Percentiles rank a stretch among this genome's conserved stretches.
phyloP scores from a whole-genome alignment of 169 alveolate genomes.

The Plasmodium reichenowi region DNA sequence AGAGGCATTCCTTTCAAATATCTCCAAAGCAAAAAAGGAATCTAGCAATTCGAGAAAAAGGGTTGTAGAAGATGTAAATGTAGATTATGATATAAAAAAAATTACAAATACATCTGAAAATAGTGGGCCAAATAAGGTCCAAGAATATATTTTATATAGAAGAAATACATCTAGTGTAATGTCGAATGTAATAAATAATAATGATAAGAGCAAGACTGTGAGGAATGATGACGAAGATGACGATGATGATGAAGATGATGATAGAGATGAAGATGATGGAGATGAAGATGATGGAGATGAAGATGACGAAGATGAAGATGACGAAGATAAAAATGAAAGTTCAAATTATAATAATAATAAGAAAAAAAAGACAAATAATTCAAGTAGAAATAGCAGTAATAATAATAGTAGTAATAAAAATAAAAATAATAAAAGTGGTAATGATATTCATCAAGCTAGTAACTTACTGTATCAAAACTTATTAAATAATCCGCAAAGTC shows the following conservation, averaged over 20 bases:
- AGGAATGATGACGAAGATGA: not conserved
- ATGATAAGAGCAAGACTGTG: not conserved
- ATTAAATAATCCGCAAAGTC: not conserved
- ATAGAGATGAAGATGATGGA: not conserved
- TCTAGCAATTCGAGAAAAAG: not conserved
- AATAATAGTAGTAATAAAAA: not conserved
- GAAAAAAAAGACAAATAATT: too few species aligned
- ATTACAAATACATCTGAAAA: slow-evolving; percentile 35
- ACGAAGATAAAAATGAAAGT: not conserved
- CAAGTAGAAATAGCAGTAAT: too few species aligned
- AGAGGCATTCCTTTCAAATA: not conserved
- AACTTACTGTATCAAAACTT: not conserved
- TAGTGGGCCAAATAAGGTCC: slow-evolving; percentile 53
- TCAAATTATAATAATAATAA: too few species aligned
- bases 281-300: not conserved
- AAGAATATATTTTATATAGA: slow-evolving; percentile 56
- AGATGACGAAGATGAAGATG: not conserved
- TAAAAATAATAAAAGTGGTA: not conserved
- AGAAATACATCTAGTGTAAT: slow-evolving; percentile 21
- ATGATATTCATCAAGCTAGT: not conserved
- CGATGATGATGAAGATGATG: not conserved
- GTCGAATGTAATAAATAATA: not conserved
- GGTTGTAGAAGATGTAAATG: slow-evolving; percentile 6
- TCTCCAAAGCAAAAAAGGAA: not conserved
- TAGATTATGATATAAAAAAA: slow-evolving; percentile 64